phyloP scores from a whole-genome alignment of 225 moss, liverwort and hornwort species.

The Climacium dendroides region DNA sequence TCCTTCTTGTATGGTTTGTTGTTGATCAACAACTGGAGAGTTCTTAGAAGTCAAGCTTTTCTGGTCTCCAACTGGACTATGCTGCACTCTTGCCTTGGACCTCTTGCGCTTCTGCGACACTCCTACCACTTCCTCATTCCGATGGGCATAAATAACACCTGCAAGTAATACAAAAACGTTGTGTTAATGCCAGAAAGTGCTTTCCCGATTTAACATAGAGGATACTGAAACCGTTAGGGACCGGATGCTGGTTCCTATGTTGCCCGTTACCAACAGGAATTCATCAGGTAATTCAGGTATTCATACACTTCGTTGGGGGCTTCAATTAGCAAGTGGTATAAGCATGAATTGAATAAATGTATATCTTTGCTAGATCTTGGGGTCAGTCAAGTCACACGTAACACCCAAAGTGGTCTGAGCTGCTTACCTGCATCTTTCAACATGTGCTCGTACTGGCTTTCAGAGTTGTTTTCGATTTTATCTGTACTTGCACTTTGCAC shows the following conservation, averaged over 20 bases:
- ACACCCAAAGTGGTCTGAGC: neutral
- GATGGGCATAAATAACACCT: slow-evolving; percentile 88
- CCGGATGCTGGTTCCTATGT: neutral
- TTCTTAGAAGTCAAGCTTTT: neutral
- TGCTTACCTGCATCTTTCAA: slow-evolving; percentile 39
- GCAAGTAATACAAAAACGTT: neutral
- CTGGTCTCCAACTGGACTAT: neutral
- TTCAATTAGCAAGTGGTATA: neutral
- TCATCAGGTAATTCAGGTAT: neutral
- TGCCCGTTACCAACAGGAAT: neutral
- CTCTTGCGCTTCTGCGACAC: neutral
- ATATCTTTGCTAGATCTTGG: neutral
- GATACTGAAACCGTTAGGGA: neutral
- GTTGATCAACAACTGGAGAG: neutral
- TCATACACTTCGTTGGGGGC: neutral
- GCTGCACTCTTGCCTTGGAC: neutral
- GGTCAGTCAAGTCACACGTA: neutral
- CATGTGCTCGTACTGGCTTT: slow-evolving; percentile 20
- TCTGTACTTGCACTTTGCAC: neutral
- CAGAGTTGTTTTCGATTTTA: slow-evolving; percentile 10
- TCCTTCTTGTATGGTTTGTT: neutral
- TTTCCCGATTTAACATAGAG: neutral
- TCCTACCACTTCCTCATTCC: slow-evolving; percentile 86
- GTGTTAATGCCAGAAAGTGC: too few relatives aligned
- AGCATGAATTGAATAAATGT: neutral